These are phyloP conservation scores for Colletotrichum lini DNA, from an alignment of 2,329 filamentous ascomycete genomes.

Conservation along the genomic window DNA sequence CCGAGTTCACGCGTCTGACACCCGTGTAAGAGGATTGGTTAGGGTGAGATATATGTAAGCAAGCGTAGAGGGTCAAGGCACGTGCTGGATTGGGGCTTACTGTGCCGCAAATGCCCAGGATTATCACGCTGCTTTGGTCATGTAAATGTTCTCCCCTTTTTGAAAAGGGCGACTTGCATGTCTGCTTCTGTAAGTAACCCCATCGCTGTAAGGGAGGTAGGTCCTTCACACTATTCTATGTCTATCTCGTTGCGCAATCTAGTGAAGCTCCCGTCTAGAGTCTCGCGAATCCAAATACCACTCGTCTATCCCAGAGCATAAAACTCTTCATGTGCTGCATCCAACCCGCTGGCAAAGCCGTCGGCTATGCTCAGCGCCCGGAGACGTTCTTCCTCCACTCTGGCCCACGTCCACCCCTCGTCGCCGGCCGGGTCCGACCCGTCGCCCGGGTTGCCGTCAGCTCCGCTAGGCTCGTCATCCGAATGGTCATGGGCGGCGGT, in stretches of 20 bases:
- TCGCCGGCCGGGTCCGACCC: neutral
- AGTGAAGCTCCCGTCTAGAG: neutral
- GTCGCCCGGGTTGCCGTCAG: neutral
- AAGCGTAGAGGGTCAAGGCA: constrained; percentile 7
- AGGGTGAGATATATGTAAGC: neutral
- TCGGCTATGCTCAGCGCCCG: constrained; percentile 23
- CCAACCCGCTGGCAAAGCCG: constrained; percentile 26
- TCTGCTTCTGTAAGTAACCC: too few relatives aligned
- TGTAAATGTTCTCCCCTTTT: neutral
- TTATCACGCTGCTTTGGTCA: neutral
- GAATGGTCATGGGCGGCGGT: neutral
- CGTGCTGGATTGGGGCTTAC: constrained; percentile 16
- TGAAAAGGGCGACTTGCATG: neutral
- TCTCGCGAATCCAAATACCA: too few relatives aligned
- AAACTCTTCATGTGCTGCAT: constrained; percentile 33
- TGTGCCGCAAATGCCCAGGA: neutral
- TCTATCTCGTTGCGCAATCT: too few relatives aligned
- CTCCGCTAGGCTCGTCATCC: neutral
- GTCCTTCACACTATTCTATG: too few relatives aligned
- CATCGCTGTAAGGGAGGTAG: too few relatives aligned
- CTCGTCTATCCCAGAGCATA: constrained; percentile 5
- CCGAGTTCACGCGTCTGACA: neutral
- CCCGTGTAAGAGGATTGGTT: constrained; percentile 22
- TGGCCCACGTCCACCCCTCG: constrained; percentile 32
- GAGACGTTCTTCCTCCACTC: constrained; percentile 31